Base-by-base conservation (phyloP, 169 alveolate genomes). In the Babesia microti region DNA sequence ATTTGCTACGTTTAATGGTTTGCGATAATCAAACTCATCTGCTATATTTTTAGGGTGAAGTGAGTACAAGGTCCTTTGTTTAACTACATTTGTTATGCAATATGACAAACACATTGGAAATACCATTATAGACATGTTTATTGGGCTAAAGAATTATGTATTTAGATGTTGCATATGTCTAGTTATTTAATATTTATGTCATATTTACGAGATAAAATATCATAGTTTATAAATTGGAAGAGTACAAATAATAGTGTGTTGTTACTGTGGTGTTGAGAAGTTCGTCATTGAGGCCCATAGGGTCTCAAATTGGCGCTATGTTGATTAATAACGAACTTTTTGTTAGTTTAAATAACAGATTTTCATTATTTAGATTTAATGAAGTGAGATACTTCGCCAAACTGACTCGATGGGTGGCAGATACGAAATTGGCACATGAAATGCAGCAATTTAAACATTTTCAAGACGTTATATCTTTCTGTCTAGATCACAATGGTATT, bases 401-500 rank as follows among this genome's bases (percentile, higher is more conserved):
- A 45, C 53, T 65, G 7, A n/a, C 55, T 34, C 56, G 76, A 11
- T 65, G 76, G 76, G 22, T 35, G 4, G 65, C 76, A 17, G 76
- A 65, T 45, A 65, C 76, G 12, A 61, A 68, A 12, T 69, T 54
- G 24, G 56, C 76, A 1, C 68, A 54, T 28, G 28, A 14, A 17
- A 65, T 65, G 76, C 58, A 65, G 26, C 15, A 35, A 22, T 50
- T 65, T 41, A 65, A 30, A 32, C 69, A 54, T 36, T 65, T 65
- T 30, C 69, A 65, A 6, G 76, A 65, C 54, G 40, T 65, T 52
- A 18, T 65, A 45, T 33, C 53, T 35, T 65, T 54, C 12, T 65
- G 76, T 24, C 54, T 65, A 37, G 72, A 65, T 41, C 0, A 65
- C 43, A 21, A 28, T 6, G 76, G 76, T 65, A 24, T 33, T 5